Percentiles rank a stretch among this genome's conserved stretches.
Conservation (phyloP, 2,329 filamentous ascomycete genomes). For the Hypoxylon sp. region DNA sequence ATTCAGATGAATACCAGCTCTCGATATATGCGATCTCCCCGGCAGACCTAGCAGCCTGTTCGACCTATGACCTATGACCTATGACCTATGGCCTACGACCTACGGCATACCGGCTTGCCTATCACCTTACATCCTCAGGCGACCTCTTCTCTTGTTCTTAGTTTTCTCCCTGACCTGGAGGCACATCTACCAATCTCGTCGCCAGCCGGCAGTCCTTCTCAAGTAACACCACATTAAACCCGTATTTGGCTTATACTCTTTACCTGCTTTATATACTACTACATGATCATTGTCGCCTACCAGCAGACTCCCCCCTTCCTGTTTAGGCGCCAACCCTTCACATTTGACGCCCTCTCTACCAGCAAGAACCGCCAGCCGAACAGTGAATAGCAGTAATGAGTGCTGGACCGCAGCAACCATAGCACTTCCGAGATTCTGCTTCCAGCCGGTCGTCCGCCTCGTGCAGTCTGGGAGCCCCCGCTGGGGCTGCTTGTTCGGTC, state of each 20-base stretch:
- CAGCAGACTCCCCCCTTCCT: slow-evolving; percentile 39
- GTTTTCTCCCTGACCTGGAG: slow-evolving; percentile 29
- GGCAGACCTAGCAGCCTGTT: slow-evolving; percentile 28
- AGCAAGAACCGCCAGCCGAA: slow-evolving; percentile 32
- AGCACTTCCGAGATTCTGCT: slow-evolving; percentile 34
- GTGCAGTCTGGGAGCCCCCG: slow-evolving; percentile 30
- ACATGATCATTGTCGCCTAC: slow-evolving; percentile 37
- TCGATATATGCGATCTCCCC: slow-evolving; percentile 39
- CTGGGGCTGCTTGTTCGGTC: slow-evolving; percentile 25
- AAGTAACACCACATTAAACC: slow-evolving; percentile 38
- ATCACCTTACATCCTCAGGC: slow-evolving; percentile 40
- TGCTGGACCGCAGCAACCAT: slow-evolving; percentile 30
- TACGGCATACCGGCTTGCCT: slow-evolving; percentile 34
- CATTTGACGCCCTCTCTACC: slow-evolving; percentile 28
- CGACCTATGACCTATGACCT: slow-evolving; percentile 11
- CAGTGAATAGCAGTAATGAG: slow-evolving; percentile 37
- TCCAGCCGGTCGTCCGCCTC: slow-evolving; percentile 28
- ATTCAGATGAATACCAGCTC: slow-evolving; percentile 38
- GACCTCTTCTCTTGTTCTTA: slow-evolving; percentile 38
- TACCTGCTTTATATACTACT: slow-evolving; percentile 16
- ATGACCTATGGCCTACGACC: background rate
- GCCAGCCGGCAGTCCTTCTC: slow-evolving; percentile 29
- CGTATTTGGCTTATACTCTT: slow-evolving; percentile 30
- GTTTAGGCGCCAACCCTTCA: slow-evolving; percentile 39
- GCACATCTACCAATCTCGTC: slow-evolving; percentile 34